Base-by-base conservation (phyloP, 179 eudicot genomes). In the Spergularia azorica region DNA sequence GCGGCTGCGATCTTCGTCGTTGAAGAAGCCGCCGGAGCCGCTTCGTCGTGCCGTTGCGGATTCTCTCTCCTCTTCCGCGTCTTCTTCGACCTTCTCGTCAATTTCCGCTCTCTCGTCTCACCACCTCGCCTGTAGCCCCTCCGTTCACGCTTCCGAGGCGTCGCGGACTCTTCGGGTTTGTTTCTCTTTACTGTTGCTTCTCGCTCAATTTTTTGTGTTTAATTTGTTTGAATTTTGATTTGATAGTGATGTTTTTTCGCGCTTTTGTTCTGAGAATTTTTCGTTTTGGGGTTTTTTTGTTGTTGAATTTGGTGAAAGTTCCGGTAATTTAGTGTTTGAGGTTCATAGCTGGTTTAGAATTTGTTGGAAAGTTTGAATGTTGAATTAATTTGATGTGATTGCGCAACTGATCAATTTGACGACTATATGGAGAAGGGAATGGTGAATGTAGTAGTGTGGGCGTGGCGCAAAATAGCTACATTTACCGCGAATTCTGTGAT, bases 21-120 rank as follows among this genome's bases (percentile, higher is more conserved):
- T 84, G 63, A 93, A 87, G 87, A 95, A 95, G 79, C 97, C 94
- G 55, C 98, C 98, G 43, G 97, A 93, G 87, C 98, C 98, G 5
- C 90, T 95, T 18, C 94, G 98, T n/a, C 90, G 98, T 1, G 97
- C 98, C 36, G 96, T 95, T 63, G 98, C 96, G 48, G 98, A 93
- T 87, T 91, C 91, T 58, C 84, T 95, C 43, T 94, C 98, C 16
- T 80, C 92, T 8, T 84, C 94, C 0, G 82, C 89, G 4, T 84
- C 89, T 2, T 82, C 90, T 5, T 84, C 94, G 0, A 74, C 88
- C 0, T 84, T 83, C 11, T 83, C 91, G 3, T 80, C 88, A 0
- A 63, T 85, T 61, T 85, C 86, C 13, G 73, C 83, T n/a, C 80
- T 82, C 9, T 78, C 86, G 0, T 74, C 84, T 54, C 86, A 85